Evolutionary conservation across 2,329 filamentous ascomycete species (phyloP), one percentile per base, ranked within the genome.

Genomic region (Claviceps humidiphila): DNA sequence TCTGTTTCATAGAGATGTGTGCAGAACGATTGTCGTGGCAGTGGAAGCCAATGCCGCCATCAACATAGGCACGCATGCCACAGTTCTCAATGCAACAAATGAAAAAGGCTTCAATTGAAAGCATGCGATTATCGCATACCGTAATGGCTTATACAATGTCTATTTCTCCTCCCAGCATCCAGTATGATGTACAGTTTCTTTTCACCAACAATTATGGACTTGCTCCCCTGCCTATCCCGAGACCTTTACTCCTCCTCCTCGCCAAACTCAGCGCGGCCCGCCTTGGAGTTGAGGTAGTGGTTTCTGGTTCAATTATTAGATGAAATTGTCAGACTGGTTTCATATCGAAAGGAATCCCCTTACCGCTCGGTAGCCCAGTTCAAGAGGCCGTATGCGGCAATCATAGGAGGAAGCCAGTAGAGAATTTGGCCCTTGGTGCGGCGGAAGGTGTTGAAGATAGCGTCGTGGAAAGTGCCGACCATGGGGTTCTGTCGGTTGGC

Each of bases 371-470:
- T 84, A 59, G 93, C 91, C 93, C 93, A 98, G 67, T 86, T 73
- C 84, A 97, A 87, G 59, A 81, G 67, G 66, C 83, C 81, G 75
- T 97, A 98, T 60, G 80, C 89, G 60, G 77, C 70, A 58, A 93
- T 63, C 61, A 95, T 73, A 41, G 90, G 85, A 55, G 93, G 87
- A 26, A 84, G 78, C 71, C 90, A 83, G 80, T 90, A 98, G 61
- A 97, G 82, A 61, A 95, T 82, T 77, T 97, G 93, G 61, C 78
- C 71, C 68, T 82, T 84, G 73, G 85, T 87, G 64, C 93, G 83
- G 71, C 93, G 84, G 80, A 86, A 94, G 63, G 82, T 84, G 81
- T 98, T 98, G 84, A 97, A 97, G 75, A 97, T 73, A 65, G 90
- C 91, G 60, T 84, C 86, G 70, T 91, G 74, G 58, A 78, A 71